phyloP scores from a whole-genome alignment of 2,329 filamentous ascomycete species.

The Aspergillus quadrilineatus region DNA sequence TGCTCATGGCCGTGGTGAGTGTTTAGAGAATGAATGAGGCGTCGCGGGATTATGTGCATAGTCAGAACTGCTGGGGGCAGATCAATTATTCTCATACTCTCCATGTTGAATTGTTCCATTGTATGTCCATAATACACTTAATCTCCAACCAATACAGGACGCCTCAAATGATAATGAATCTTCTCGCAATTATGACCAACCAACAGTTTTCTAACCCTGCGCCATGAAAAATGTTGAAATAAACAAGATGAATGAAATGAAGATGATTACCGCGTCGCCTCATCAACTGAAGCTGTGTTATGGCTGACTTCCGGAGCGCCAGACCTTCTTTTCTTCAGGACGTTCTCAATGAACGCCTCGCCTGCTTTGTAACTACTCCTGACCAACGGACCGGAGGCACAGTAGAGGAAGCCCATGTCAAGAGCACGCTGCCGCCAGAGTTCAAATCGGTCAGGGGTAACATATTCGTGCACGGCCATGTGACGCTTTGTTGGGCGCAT shows the following conservation, averaged over 20 bases:
- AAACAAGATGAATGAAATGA: not conserved
- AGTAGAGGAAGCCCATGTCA: conserved; percentile 96
- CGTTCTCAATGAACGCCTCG: conserved; percentile 98
- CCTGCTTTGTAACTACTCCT: conserved; percentile 96
- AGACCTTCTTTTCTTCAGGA: conserved; percentile 72
- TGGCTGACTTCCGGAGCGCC: conserved; percentile 28
- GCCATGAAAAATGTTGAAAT: conserved; percentile 13
- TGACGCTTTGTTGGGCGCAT: conserved; percentile 98
- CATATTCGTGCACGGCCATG: conserved; percentile 93
- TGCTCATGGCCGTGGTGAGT: no score
- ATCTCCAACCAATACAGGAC: conserved; percentile 1
- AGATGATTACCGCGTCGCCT: conserved; percentile 27
- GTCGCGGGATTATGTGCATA: no score
- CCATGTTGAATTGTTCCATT: not conserved
- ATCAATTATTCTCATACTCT: no score
- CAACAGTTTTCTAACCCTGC: conserved; percentile 12
- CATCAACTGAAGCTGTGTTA: conserved; percentile 26
- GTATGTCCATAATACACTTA: not conserved
- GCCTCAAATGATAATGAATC: conserved; percentile 1
- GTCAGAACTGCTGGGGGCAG: no score
- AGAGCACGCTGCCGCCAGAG: conserved; percentile 85
- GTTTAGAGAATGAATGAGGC: no score
- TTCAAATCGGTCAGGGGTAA: conserved; percentile 89
- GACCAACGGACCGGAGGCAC: conserved; percentile 87
- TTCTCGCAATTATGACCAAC: not conserved